phyloP scores from a whole-genome alignment of 1,284 basidiomycete species.

The Ganoderma leucocontextum region DNA sequence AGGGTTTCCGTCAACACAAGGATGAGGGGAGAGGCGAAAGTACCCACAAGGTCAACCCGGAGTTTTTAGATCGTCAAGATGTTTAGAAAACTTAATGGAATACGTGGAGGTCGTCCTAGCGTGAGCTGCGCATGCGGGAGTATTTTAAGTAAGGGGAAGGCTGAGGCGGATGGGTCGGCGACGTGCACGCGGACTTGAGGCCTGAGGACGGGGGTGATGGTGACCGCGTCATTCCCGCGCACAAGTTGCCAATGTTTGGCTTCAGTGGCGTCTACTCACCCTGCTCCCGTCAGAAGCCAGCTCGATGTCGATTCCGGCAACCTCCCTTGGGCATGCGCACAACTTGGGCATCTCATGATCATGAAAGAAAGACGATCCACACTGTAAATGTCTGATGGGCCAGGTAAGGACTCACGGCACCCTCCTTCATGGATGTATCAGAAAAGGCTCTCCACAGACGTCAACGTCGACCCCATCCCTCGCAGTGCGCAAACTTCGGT shows the following conservation, averaged over 20 bases:
- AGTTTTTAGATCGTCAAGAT: background rate
- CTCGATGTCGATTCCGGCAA: background rate
- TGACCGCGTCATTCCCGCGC: background rate
- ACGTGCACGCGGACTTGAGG: background rate
- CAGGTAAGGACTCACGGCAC: background rate
- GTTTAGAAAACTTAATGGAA: background rate
- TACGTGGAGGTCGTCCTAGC: background rate
- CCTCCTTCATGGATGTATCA: background rate
- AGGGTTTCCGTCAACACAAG: background rate
- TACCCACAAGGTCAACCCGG: background rate
- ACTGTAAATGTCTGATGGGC: background rate
- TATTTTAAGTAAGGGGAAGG: background rate
- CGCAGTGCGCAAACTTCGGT: background rate
- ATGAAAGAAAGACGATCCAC: background rate
- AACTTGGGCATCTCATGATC: no score
- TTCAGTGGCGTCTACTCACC: conserved; percentile 4
- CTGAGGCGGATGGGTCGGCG: background rate
- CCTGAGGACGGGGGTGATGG: background rate
- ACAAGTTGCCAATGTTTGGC: conserved; percentile 15
- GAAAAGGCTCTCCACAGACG: background rate
- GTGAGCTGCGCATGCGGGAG: background rate
- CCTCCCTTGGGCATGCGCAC: no score
- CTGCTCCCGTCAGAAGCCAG: background rate
- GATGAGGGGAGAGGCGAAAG: background rate
- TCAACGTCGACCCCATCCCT: background rate